phyloP scores from a whole-genome alignment of 2,329 filamentous ascomycete genomes.

The Cladophialophora psammophila region DNA sequence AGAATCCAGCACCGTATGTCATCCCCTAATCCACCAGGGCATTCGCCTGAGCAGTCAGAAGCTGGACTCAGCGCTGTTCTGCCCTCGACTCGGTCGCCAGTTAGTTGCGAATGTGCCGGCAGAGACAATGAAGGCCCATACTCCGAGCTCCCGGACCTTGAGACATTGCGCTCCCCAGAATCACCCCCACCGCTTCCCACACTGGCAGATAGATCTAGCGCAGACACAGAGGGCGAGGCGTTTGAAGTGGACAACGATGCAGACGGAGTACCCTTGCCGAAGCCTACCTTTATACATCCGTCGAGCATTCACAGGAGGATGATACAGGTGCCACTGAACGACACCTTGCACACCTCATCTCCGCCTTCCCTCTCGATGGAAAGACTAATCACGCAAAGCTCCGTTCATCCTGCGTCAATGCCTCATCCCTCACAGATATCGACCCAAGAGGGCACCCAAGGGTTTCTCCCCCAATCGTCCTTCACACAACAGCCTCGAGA shows the following conservation, averaged over 20 bases:
- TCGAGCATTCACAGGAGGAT: constrained; percentile 26
- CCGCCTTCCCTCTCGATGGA: constrained; percentile 30
- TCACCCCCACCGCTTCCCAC: constrained; percentile 27
- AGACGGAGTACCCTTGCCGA: constrained; percentile 27
- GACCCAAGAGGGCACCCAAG: constrained; percentile 40
- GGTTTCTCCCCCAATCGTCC: constrained; percentile 30
- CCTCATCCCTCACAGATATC: constrained; percentile 41
- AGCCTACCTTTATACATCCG: constrained; percentile 19
- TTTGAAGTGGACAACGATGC: constrained; percentile 4
- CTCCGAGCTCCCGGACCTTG: not conserved
- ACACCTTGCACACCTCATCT: constrained; percentile 21
- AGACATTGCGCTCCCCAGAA: constrained; percentile 1
- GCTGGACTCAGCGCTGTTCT: not conserved
- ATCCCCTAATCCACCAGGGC: constrained; percentile 25
- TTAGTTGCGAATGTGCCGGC: not conserved
- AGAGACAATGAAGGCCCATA: not conserved
- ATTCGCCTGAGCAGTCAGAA: not conserved
- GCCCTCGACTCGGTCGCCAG: not conserved
- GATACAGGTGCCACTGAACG: constrained; percentile 36
- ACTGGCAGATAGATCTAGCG: constrained; percentile 23
- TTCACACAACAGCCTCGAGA: constrained; percentile 21
- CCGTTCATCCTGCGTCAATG: constrained; percentile 38
- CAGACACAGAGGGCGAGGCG: not conserved
- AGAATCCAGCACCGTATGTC: constrained; percentile 31
- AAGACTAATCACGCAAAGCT: constrained; percentile 31